A percentile compares a stretch with the other conserved stretches of the same genome.
Conservation (phyloP, 2,329 filamentous ascomycete species). For the Penicillium sp. region DNA sequence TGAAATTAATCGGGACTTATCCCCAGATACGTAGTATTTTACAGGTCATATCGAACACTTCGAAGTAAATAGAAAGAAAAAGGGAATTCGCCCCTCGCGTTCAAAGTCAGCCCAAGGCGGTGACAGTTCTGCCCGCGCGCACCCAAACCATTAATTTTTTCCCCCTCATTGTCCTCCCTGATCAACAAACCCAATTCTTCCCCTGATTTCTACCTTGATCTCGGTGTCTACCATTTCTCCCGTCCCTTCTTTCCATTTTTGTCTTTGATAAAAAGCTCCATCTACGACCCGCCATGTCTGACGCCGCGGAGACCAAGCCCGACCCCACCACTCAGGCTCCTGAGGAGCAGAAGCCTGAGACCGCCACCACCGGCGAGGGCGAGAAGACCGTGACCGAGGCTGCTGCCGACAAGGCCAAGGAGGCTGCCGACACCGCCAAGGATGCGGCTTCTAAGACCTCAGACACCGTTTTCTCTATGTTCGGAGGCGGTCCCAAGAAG, state of each 20-base stretch:
- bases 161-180: conserved; percentile 24
- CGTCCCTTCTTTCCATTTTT: conserved; percentile 3
- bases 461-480: conserved; percentile 89
- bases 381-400: conserved; percentile 32
- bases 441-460: conserved; percentile 43
- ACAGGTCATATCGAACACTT: background rate
- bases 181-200: conserved; percentile 23
- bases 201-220: conserved; percentile 9
- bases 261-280: conserved; percentile 6
- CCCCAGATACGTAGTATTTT: background rate
- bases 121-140: conserved; percentile 23
- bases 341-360: conserved; percentile 34
- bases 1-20: background rate
- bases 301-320: conserved; percentile 43
- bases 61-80: background rate
- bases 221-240: conserved; percentile 7
- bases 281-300: conserved; percentile 37
- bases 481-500: conserved; percentile 95
- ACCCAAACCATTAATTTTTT: conserved; percentile 28
- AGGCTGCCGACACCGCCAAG: conserved; percentile 39
- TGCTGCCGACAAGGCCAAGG: conserved; percentile 36
- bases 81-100: conserved; percentile 11
- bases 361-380: conserved; percentile 33
- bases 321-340: conserved; percentile 43
- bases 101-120: conserved; percentile 16